A percentile compares a stretch with the other conserved stretches of the same genome.
These are phyloP conservation scores for Calonectria pteridis DNA, from an alignment of 2,329 filamentous ascomycete genomes.

Conservation along the genomic window DNA sequence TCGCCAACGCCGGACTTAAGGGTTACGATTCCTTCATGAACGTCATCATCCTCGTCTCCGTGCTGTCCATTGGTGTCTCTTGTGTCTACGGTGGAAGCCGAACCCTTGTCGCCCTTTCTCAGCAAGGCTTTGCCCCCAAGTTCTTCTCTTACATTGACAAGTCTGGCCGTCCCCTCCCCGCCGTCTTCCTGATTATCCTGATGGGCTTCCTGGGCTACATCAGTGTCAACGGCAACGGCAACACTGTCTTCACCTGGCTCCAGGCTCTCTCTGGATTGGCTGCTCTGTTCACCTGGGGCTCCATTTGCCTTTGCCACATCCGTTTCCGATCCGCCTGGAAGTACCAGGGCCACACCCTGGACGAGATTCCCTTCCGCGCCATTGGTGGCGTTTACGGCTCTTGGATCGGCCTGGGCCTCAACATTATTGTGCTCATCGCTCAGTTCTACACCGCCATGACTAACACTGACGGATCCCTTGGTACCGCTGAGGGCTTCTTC, in stretches of 20 bases:
- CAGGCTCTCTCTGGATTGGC: slow-evolving; percentile 74
- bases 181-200: slow-evolving; percentile 60
- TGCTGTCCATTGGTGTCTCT: slow-evolving; percentile 70
- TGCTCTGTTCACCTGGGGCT: slow-evolving; percentile 77
- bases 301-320: slow-evolving; percentile 77
- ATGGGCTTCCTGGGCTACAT: slow-evolving; percentile 66
- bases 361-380: slow-evolving; percentile 76
- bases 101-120: slow-evolving; percentile 69
- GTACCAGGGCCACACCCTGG: slow-evolving; percentile 69
- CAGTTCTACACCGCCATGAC: slow-evolving; percentile 65
- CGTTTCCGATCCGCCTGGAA: slow-evolving; percentile 76
- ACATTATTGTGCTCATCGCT: slow-evolving; percentile 67
- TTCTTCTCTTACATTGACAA: slow-evolving; percentile 70
- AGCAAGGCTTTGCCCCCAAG: slow-evolving; percentile 70
- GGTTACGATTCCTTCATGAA: slow-evolving; percentile 71
- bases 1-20: slow-evolving; percentile 63
- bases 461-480: slow-evolving; percentile 46
- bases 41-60: slow-evolving; percentile 68
- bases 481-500: slow-evolving; percentile 62
- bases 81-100: slow-evolving; percentile 71
- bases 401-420: slow-evolving; percentile 71
- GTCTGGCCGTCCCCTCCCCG: slow-evolving; percentile 66
- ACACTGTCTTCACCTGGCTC: slow-evolving; percentile 73
- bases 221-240: slow-evolving; percentile 58
- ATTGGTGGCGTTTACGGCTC: slow-evolving; percentile 73